phyloP scores from a whole-genome alignment of 495 filamentous ascomycete genomes.

The Cairneyella variabilis region DNA sequence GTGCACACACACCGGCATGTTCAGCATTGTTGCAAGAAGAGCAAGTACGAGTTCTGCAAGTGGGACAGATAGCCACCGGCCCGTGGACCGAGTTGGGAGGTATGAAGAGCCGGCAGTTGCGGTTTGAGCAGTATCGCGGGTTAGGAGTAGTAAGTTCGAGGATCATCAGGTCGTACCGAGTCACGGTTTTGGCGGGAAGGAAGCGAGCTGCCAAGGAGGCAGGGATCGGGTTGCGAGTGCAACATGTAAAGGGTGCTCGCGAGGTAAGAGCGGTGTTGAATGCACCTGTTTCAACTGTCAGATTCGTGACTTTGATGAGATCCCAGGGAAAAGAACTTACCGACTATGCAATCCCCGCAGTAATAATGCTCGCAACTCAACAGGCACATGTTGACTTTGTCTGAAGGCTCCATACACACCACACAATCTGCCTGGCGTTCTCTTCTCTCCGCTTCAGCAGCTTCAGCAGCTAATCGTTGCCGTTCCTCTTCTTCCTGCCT shows the following conservation, averaged over 20 bases:
- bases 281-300: slow-evolving; percentile 5
- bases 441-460: slow-evolving; percentile 7
- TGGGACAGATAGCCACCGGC: slow-evolving; percentile 7
- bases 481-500: slow-evolving; percentile 3
- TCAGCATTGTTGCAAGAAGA: not conserved
- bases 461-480: not conserved
- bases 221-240: not conserved
- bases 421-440: not conserved
- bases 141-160: slow-evolving; percentile 11
- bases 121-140: slow-evolving; percentile 7
- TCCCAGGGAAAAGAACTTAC: not conserved
- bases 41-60: slow-evolving; percentile 10
- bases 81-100: slow-evolving; percentile 2
- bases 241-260: slow-evolving; percentile 9
- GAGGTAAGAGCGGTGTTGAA: slow-evolving; percentile 6
- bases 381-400: not conserved
- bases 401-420: slow-evolving; percentile 1
- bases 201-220: not conserved
- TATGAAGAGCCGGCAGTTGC: slow-evolving; percentile 2
- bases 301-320: not conserved
- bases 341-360: not conserved
- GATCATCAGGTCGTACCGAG: not conserved
- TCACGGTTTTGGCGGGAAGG: not conserved
- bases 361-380: slow-evolving; percentile 4
- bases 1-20: slow-evolving; percentile 17